Evolutionary conservation across 768 basidiomycete species (phyloP).

Genomic region (Termitomyces eurrhizus): DNA sequence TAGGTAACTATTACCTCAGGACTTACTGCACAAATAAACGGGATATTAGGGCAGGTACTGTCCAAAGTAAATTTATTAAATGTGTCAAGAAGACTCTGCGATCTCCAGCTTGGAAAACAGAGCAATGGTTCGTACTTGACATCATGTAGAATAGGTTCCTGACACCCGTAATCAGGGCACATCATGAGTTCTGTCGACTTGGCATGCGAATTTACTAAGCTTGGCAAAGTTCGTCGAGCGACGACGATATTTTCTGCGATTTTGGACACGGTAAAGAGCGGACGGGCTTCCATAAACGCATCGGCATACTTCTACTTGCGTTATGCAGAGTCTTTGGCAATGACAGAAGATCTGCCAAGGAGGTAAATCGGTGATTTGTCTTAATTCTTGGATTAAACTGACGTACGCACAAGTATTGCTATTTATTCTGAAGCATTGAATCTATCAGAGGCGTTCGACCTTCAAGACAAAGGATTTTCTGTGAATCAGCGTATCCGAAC

Average conservation of each 20-base stretch:
- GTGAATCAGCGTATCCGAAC: slow-evolving; percentile 55
- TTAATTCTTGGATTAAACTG: neutral
- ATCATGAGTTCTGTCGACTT: slow-evolving; percentile 63
- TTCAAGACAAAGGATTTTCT: slow-evolving; percentile 43
- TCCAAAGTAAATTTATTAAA: slow-evolving; percentile 67
- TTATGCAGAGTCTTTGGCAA: slow-evolving; percentile 62
- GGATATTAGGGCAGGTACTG: slow-evolving; percentile 62
- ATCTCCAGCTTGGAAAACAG: slow-evolving; percentile 36
- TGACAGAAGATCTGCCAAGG: slow-evolving; percentile 51
- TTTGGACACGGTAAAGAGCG: slow-evolving; percentile 40
- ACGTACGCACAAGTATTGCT: slow-evolving; percentile 31
- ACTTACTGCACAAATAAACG: slow-evolving; percentile 57
- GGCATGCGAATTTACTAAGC: slow-evolving; percentile 72
- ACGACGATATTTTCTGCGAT: slow-evolving; percentile 59
- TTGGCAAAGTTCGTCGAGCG: slow-evolving; percentile 75
- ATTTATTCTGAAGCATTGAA: slow-evolving; percentile 60
- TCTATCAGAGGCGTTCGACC: slow-evolving; percentile 37
- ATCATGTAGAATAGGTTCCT: neutral
- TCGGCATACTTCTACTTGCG: slow-evolving; percentile 55
- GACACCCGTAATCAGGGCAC: slow-evolving; percentile 41
- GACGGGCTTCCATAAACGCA: slow-evolving; percentile 46
- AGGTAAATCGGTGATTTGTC: slow-evolving; percentile 38
- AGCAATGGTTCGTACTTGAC: slow-evolving; percentile 39
- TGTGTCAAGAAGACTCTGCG: slow-evolving; percentile 56
- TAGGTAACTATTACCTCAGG: slow-evolving; percentile 31